A percentile compares a stretch with the other conserved stretches of the same genome.
These are phyloP conservation scores for Paraphaeosphaeria minitans DNA, from an alignment of 2,329 filamentous ascomycete species.

Conservation along the genomic window DNA sequence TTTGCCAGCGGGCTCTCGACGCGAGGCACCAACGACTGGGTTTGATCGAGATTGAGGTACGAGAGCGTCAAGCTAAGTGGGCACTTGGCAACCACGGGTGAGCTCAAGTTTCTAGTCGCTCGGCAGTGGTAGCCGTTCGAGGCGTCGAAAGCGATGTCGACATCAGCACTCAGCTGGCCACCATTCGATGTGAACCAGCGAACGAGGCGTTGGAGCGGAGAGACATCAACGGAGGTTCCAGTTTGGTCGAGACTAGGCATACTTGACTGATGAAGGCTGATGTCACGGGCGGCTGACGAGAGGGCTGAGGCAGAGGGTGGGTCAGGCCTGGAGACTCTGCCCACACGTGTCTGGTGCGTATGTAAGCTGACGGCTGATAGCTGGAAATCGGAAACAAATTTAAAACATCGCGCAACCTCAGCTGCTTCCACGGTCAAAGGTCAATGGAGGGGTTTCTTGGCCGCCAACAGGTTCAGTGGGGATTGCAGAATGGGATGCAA, in stretches of 20 bases:
- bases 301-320: constrained; percentile 17
- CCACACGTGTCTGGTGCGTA: neutral
- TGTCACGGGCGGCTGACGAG: constrained; percentile 19
- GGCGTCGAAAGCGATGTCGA: constrained; percentile 33
- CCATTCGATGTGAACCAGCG: constrained; percentile 40
- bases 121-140: constrained; percentile 40
- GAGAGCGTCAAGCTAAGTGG: constrained; percentile 44
- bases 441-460: neutral
- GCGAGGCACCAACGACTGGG: constrained; percentile 29
- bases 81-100: constrained; percentile 35
- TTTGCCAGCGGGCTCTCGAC: constrained; percentile 31
- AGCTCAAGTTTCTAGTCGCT: constrained; percentile 26
- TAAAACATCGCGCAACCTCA: too few relatives aligned
- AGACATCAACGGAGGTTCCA: neutral
- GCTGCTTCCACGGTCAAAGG: too few relatives aligned
- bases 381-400: constrained; percentile 9
- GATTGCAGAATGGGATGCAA: constrained; percentile 1
- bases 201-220: constrained; percentile 24
- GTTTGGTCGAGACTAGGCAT: constrained; percentile 1
- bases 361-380: constrained; percentile 1
- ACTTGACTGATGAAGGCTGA: constrained; percentile 12
- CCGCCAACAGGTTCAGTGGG: neutral
- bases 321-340: neutral
- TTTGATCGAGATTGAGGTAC: constrained; percentile 41
- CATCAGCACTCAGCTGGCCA: constrained; percentile 37